Conservation (phyloP, 768 basidiomycete genomes). For the Grammothele lineata region DNA sequence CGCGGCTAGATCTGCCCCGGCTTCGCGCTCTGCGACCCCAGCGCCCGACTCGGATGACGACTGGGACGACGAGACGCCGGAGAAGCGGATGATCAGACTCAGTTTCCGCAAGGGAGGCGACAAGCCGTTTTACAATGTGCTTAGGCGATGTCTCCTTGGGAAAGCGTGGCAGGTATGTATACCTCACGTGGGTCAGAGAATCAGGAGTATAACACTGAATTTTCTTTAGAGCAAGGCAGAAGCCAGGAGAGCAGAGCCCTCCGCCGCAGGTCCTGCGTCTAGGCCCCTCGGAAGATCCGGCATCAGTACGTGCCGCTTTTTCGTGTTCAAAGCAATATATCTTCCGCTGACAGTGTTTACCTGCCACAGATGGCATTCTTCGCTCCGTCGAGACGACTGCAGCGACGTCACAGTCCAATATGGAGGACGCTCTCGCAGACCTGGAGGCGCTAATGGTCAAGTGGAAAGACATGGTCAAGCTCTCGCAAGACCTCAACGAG, state of each 20-base stretch:
- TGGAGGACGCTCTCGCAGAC: conserved; percentile 78
- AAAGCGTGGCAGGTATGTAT: conserved; percentile 71
- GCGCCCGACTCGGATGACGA: conserved; percentile 29
- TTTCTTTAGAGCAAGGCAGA: conserved; percentile 27
- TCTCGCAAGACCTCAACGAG: conserved; percentile 85
- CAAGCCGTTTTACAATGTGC: conserved; percentile 70
- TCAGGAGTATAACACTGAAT: neutral
- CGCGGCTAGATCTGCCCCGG: conserved; percentile 55
- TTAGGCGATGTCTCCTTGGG: conserved; percentile 65
- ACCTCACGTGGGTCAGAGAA: no score
- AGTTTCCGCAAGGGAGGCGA: conserved; percentile 93
- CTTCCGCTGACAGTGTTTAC: neutral
- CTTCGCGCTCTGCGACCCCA: conserved; percentile 58
- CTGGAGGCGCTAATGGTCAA: conserved; percentile 88
- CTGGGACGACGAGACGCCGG: conserved; percentile 33
- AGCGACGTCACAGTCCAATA: conserved; percentile 55
- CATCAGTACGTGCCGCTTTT: conserved; percentile 39
- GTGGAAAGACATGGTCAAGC: conserved; percentile 87
- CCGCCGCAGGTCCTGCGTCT: neutral
- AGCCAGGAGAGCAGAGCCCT: conserved; percentile 5
- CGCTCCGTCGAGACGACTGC: conserved; percentile 67
- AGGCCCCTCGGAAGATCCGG: conserved; percentile 35
- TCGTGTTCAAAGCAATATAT: neutral
- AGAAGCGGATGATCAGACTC: conserved; percentile 60
- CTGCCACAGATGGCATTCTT: conserved; percentile 69